Evolutionary conservation across 2,329 filamentous ascomycete genomes (phyloP), one percentile per base, ranked within the genome.

Genomic region (Diaporthe sp.): DNA sequence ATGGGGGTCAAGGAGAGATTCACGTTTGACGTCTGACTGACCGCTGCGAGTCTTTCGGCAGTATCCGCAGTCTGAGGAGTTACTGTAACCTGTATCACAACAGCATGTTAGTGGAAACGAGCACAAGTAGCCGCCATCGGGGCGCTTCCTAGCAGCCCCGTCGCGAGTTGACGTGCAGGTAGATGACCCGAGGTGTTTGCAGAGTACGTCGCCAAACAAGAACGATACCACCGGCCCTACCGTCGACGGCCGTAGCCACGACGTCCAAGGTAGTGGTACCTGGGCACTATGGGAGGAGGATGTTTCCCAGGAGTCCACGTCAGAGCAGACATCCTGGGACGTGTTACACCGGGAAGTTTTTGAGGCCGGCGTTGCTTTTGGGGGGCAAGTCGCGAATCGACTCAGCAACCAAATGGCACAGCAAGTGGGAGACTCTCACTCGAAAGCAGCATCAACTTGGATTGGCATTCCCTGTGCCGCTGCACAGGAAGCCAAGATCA

Each of bases 51-150:
- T 83, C 70, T 84, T 82, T 78, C 86, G 86, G 82, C 89, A 90
- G 80, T 90, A 90, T 71, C 88, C 88, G 80, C 89, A 90, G 79
- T 83, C 87, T 60, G 86, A 85, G 49, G 88, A 89, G 75, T 86
- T 88, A 76, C 85, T 87, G 80, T 90, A 90, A 57, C 88, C 88
- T 90, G 57, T 65, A n/a, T 72, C 51, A 71, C 55, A 42, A 53
- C 34, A 49, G 25, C 44, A 20, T 47, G 73, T 75, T 60, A 75
- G 73, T 75, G 37, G 47, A 72, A 44, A n/a, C 15, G 53, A 63
- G 39, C 49, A 55, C 60, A 70, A 28, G 4, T 49, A 58, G 61
- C 63, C 58, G 71, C 71, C 49, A 31, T 53, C 20, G 28, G n/a
- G 44, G 17, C 44, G 44, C 44, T 34, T 51, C 44, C 5, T 51